These are phyloP conservation scores for Xylaria multiplex DNA, from an alignment of 2,329 filamentous ascomycete species.

Conservation along the genomic window DNA sequence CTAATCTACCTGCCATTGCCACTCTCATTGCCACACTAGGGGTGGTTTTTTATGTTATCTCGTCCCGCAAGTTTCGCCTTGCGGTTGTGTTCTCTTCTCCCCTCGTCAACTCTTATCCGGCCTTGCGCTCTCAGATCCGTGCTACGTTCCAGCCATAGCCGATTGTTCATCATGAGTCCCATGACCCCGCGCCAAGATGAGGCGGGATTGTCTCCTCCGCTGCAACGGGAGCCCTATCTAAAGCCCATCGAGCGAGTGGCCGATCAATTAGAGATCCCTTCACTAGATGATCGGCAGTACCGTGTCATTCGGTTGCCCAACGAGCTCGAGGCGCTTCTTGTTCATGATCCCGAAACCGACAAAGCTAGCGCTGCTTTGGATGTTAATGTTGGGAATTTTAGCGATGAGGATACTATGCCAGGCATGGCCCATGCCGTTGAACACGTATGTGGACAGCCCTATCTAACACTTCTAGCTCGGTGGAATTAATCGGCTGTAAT, in stretches of 20 bases:
- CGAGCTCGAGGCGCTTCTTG: slow-evolving; percentile 87
- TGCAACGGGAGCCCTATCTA: slow-evolving; percentile 46
- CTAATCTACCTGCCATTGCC: slow-evolving; percentile 6
- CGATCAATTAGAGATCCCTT: slow-evolving; percentile 49
- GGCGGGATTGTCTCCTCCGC: slow-evolving; percentile 42
- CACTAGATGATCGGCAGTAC: slow-evolving; percentile 82
- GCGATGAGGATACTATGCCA: slow-evolving; percentile 88
- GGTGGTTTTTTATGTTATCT: slow-evolving; percentile 32
- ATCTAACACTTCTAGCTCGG: not conserved
- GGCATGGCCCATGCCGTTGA: slow-evolving; percentile 97
- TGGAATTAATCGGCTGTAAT: slow-evolving; percentile 31
- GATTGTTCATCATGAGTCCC: slow-evolving; percentile 40
- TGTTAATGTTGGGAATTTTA: slow-evolving; percentile 96
- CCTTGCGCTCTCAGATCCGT: slow-evolving; percentile 23
- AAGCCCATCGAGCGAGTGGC: slow-evolving; percentile 51
- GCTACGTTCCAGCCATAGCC: slow-evolving; percentile 24
- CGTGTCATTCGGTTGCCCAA: slow-evolving; percentile 87
- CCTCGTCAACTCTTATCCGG: slow-evolving; percentile 16
- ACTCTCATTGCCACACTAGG: slow-evolving; percentile 25
- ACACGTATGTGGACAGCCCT: slow-evolving; percentile 65
- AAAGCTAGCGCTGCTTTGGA: slow-evolving; percentile 96
- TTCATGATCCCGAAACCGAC: slow-evolving; percentile 94
- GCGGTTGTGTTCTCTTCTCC: slow-evolving; percentile 21
- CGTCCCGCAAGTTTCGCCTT: slow-evolving; percentile 17
- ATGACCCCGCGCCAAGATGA: slow-evolving; percentile 41